Evolutionary conservation across 108 stramenopile species (phyloP).

Genomic region (Discostella pseudostelligera): DNA sequence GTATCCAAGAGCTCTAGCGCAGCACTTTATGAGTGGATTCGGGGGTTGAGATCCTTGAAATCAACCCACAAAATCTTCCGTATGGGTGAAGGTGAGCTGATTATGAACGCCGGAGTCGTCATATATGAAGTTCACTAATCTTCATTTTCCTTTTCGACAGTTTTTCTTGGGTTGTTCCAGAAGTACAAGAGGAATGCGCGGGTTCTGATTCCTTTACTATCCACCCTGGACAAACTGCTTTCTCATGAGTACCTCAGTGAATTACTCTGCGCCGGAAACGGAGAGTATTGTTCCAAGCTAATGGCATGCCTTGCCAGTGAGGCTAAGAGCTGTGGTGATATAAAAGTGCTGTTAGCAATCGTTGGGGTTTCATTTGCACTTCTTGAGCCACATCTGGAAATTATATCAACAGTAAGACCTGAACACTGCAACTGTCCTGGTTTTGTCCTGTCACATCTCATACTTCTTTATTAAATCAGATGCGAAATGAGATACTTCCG

Average conservation of each 20-base stretch:
- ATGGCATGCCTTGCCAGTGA: slow-evolving; percentile 53
- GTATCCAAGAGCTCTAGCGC: slow-evolving; percentile 74
- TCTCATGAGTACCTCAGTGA: slow-evolving; percentile 66
- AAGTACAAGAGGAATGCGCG: slow-evolving; percentile 54
- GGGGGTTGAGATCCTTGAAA: slow-evolving; percentile 45
- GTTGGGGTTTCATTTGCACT: slow-evolving; percentile 62
- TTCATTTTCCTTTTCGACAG: slow-evolving; percentile 9
- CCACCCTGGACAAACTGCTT: slow-evolving; percentile 73
- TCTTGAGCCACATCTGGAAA: slow-evolving; percentile 43
- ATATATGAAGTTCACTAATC: neutral
- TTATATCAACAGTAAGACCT: slow-evolving; percentile 35
- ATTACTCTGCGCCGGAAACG: slow-evolving; percentile 41
- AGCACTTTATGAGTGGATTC: slow-evolving; percentile 78
- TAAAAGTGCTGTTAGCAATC: slow-evolving; percentile 67
- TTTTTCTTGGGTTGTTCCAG: slow-evolving; percentile 49
- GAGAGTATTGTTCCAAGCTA: slow-evolving; percentile 46
- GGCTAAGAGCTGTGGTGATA: slow-evolving; percentile 61
- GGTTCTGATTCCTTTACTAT: slow-evolving; percentile 74
- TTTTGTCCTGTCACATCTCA: slow-evolving; percentile 1
- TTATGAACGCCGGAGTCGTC: neutral
- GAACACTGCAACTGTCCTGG: neutral
- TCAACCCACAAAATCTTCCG: slow-evolving; percentile 36
- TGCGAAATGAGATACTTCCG: slow-evolving; percentile 45
- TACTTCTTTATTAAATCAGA: slow-evolving; percentile 10
- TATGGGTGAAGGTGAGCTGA: slow-evolving; percentile 45